phyloP scores from a whole-genome alignment of 441 rosid genomes.

The Corymbia citriodora region DNA sequence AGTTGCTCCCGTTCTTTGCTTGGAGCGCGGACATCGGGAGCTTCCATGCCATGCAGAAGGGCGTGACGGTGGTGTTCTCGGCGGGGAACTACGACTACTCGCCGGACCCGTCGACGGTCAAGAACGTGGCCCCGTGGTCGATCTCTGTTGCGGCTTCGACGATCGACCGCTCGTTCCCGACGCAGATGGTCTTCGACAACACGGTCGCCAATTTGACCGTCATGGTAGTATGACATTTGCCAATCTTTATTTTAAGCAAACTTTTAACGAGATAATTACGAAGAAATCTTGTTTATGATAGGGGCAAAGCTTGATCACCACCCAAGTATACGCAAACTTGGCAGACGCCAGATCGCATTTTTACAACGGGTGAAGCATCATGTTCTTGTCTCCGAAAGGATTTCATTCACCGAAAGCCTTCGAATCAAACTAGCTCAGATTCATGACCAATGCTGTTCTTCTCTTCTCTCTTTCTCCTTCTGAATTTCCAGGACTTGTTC shows the following conservation, averaged over 20 bases:
- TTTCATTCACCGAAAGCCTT: background rate
- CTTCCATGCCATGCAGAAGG: constrained; percentile 53
- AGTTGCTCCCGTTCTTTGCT: constrained; percentile 29
- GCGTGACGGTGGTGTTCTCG: constrained; percentile 58
- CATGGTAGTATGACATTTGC: constrained; percentile 18
- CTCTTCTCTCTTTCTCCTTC: background rate
- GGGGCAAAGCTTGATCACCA: constrained; percentile 62
- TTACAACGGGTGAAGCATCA: constrained; percentile 26
- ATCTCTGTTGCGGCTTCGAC: constrained; percentile 57
- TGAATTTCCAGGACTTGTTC: constrained; percentile 33
- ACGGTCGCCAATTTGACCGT: constrained; percentile 11
- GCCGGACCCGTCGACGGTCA: constrained; percentile 33
- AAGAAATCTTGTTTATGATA: background rate
- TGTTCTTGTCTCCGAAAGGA: background rate
- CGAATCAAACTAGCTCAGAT: background rate
- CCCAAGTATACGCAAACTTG: constrained; percentile 36
- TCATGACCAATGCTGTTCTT: background rate
- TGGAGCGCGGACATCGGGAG: constrained; percentile 37
- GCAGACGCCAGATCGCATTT: constrained; percentile 35
- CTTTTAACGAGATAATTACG: background rate
- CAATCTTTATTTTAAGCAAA: background rate
- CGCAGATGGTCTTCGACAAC: constrained; percentile 24
- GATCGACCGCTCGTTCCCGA: constrained; percentile 44
- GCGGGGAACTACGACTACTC: constrained; percentile 39
- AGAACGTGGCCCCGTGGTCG: constrained; percentile 59